These are phyloP conservation scores for Leishmania aethiopica DNA, from an alignment of 208 protist genomes.

Conservation along the genomic window DNA sequence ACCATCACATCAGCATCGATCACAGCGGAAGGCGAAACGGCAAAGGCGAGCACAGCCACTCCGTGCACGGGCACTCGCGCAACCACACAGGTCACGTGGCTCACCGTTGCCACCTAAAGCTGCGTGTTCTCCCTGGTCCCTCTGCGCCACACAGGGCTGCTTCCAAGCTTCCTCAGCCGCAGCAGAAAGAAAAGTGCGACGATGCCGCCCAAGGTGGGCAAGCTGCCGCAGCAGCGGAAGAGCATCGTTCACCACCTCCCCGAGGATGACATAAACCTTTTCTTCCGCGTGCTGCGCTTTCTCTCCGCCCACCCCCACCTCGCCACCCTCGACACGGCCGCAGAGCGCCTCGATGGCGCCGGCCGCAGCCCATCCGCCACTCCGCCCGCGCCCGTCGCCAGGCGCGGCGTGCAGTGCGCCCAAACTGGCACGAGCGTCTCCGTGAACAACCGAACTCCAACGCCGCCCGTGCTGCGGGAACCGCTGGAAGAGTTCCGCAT, in stretches of 20 bases:
- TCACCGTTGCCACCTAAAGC: background rate
- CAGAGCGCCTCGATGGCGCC: background rate
- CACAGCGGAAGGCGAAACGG: background rate
- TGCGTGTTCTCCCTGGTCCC: background rate
- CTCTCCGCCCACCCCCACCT: slow-evolving; percentile 32
- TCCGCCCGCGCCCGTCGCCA: background rate
- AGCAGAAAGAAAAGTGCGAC: background rate
- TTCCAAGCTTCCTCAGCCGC: background rate
- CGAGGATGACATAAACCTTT: slow-evolving; percentile 38
- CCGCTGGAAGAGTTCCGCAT: slow-evolving; percentile 66
- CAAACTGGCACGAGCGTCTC: slow-evolving; percentile 22
- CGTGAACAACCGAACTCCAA: slow-evolving; percentile 27
- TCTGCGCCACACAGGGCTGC: background rate
- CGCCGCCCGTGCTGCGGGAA: slow-evolving; percentile 30
- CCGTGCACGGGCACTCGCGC: background rate
- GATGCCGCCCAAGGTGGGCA: background rate
- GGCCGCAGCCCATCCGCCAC: background rate
- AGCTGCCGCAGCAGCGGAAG: background rate
- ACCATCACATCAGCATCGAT: background rate
- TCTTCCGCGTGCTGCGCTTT: slow-evolving; percentile 70
- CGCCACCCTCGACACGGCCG: background rate
- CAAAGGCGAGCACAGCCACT: background rate
- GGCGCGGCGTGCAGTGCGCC: background rate
- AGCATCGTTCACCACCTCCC: background rate
- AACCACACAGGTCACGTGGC: background rate